phyloP scores from a whole-genome alignment of 352 stramenopile species.

The Globisporangium uncinulatum region DNA sequence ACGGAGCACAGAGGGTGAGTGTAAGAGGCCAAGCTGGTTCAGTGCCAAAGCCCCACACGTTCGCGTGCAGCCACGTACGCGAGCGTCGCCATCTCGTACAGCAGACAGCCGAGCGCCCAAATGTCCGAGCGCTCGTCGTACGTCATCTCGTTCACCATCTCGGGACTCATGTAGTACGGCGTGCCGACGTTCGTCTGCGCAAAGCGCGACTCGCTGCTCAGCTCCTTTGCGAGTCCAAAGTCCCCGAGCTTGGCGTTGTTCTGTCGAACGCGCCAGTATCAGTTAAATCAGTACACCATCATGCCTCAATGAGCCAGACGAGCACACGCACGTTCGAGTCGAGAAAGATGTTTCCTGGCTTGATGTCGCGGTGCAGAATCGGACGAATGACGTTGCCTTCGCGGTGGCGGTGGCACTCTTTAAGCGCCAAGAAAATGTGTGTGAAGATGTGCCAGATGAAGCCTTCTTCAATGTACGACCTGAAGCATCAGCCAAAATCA shows the following conservation, averaged over 20 bases:
- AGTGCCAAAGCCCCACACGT: background rate
- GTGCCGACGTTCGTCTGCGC: constrained; percentile 90
- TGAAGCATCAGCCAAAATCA: constrained; percentile 8
- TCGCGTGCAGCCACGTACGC: constrained; percentile 30
- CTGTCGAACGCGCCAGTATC: constrained; percentile 20
- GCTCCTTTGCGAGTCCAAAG: constrained; percentile 89
- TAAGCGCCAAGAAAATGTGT: constrained; percentile 89
- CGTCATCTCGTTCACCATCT: constrained; percentile 91
- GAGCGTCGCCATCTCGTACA: constrained; percentile 90
- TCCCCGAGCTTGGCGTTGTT: constrained; percentile 91
- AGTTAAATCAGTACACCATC: background rate
- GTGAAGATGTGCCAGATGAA: constrained; percentile 93
- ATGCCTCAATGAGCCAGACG: constrained; percentile 3
- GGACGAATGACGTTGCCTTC: constrained; percentile 73
- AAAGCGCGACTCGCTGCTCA: constrained; percentile 87
- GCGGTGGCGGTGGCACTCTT: constrained; percentile 87
- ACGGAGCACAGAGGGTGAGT: too few relatives aligned
- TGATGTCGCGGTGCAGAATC: constrained; percentile 91
- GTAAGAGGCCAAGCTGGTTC: too few relatives aligned
- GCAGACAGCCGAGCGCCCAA: constrained; percentile 86
- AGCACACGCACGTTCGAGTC: constrained; percentile 70
- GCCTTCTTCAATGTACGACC: constrained; percentile 88
- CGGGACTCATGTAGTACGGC: constrained; percentile 91
- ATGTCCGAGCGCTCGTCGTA: constrained; percentile 92
- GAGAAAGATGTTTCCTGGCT: constrained; percentile 91